phyloP scores from a whole-genome alignment of 768 basidiomycete species.

The Mycena venus region DNA sequence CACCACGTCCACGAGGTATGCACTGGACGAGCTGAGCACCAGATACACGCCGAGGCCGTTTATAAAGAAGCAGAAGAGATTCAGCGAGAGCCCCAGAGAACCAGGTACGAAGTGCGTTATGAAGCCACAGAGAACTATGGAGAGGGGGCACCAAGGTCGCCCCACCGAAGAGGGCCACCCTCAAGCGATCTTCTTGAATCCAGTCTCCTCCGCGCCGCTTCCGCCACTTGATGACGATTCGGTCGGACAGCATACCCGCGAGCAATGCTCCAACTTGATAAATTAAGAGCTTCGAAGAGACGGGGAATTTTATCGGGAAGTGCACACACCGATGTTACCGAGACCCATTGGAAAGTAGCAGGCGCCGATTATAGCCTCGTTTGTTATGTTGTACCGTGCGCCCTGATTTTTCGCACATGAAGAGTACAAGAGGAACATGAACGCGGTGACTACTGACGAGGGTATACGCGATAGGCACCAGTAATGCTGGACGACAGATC shows the following conservation, averaged over 20 bases:
- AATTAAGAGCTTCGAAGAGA: too few relatives aligned
- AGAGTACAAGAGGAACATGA: not conserved
- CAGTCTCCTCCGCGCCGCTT: conserved; percentile 56
- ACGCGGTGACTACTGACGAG: conserved; percentile 50
- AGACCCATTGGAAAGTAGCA: conserved; percentile 57
- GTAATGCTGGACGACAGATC: conserved; percentile 36
- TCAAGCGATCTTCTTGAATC: conserved; percentile 67
- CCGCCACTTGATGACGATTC: conserved; percentile 52
- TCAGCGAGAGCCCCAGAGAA: conserved; percentile 52
- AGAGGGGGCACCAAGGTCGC: conserved; percentile 58
- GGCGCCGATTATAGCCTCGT: conserved; percentile 57
- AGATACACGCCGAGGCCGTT: conserved; percentile 62
- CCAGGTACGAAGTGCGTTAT: conserved; percentile 55
- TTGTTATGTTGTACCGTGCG: conserved; percentile 54
- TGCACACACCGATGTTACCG: conserved; percentile 54
- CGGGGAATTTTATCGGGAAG: too few relatives aligned
- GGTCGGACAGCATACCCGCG: conserved; percentile 61
- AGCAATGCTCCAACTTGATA: conserved; percentile 63
- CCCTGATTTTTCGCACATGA: conserved; percentile 48
- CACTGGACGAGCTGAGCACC: conserved; percentile 58
- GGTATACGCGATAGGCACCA: conserved; percentile 66
- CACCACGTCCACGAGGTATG: conserved; percentile 65
- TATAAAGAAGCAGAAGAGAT: conserved; percentile 57
- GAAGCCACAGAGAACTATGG: conserved; percentile 55
- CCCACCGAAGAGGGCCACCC: conserved; percentile 54